Percentiles rank a stretch among this genome's conserved stretches.
Evolutionary conservation across 108 stramenopile species (phyloP).

Genomic region (Nitzschia sp.): DNA sequence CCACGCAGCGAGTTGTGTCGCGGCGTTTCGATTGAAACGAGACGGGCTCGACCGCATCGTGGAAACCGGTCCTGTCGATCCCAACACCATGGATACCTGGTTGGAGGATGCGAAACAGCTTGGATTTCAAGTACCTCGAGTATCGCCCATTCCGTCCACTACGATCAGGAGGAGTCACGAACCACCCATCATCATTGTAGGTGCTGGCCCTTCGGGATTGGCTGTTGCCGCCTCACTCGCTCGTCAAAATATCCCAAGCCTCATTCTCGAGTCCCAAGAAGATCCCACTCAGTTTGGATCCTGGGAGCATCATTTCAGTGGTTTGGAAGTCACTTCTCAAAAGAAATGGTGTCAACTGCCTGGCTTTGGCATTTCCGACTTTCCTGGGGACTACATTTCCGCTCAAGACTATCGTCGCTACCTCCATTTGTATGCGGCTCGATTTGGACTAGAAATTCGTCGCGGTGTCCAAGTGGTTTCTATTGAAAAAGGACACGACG

Average conservation of each 20-base stretch:
- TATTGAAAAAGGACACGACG: slow-evolving; percentile 23
- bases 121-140: slow-evolving; percentile 40
- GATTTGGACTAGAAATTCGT: slow-evolving; percentile 41
- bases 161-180: not conserved
- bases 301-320: slow-evolving; percentile 40
- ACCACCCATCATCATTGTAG: slow-evolving; percentile 44
- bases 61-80: slow-evolving; percentile 53
- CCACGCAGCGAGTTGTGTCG: slow-evolving; percentile 52
- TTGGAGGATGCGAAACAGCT: slow-evolving; percentile 41
- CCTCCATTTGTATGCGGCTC: slow-evolving; percentile 35
- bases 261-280: slow-evolving; percentile 38
- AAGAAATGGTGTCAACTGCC: slow-evolving; percentile 52
- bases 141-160: slow-evolving; percentile 18
- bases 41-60: slow-evolving; percentile 29
- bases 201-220: slow-evolving; percentile 36
- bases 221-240: slow-evolving; percentile 25
- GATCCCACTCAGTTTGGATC: slow-evolving; percentile 37
- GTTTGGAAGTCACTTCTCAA: slow-evolving; percentile 46
- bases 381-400: slow-evolving; percentile 29
- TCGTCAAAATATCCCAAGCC: slow-evolving; percentile 25
- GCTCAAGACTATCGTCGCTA: slow-evolving; percentile 46
- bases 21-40: slow-evolving; percentile 29
- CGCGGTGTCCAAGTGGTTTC: slow-evolving; percentile 41
- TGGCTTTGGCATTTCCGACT: slow-evolving; percentile 26
- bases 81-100: slow-evolving; percentile 47